Evolutionary conservation across 1,139 yeast species (phyloP).

Genomic region (Geotrichum candidum): DNA sequence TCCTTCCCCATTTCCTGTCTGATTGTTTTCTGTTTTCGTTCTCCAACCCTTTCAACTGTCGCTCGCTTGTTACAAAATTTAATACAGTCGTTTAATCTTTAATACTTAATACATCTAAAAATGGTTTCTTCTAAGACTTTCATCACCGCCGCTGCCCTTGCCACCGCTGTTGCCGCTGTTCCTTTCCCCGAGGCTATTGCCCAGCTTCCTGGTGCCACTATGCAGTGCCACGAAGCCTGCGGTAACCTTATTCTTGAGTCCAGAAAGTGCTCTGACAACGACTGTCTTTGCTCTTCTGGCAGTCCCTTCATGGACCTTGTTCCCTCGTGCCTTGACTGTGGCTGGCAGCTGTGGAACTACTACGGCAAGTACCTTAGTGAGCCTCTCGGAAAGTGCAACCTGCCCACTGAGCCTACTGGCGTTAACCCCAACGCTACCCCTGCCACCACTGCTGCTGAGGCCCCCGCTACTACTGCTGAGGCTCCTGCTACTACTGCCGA

Average conservation of each 20-base stretch:
- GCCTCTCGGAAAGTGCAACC: slow-evolving; percentile 4
- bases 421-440: background rate
- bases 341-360: slow-evolving; percentile 13
- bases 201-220: slow-evolving; percentile 13
- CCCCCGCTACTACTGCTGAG: background rate
- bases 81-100: background rate
- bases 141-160: slow-evolving; percentile 3
- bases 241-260: slow-evolving; percentile 11
- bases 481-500: slow-evolving; percentile 2
- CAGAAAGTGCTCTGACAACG: slow-evolving; percentile 7
- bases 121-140: slow-evolving; percentile 5
- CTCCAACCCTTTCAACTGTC: background rate
- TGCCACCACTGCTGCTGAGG: background rate
- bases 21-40: background rate
- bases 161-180: slow-evolving; percentile 1
- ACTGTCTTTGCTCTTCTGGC: slow-evolving; percentile 1
- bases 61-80: background rate
- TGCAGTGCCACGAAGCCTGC: slow-evolving; percentile 7
- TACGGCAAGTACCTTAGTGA: slow-evolving; percentile 10
- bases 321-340: slow-evolving; percentile 5
- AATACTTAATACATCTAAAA: background rate
- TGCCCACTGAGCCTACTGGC: slow-evolving; percentile 13
- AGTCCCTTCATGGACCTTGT: slow-evolving; percentile 1
- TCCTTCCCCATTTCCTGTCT: background rate
- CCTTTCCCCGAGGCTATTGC: slow-evolving; percentile 13